Conservation (phyloP, 805 yeast genomes). For the Yamadazyma philogaea region DNA sequence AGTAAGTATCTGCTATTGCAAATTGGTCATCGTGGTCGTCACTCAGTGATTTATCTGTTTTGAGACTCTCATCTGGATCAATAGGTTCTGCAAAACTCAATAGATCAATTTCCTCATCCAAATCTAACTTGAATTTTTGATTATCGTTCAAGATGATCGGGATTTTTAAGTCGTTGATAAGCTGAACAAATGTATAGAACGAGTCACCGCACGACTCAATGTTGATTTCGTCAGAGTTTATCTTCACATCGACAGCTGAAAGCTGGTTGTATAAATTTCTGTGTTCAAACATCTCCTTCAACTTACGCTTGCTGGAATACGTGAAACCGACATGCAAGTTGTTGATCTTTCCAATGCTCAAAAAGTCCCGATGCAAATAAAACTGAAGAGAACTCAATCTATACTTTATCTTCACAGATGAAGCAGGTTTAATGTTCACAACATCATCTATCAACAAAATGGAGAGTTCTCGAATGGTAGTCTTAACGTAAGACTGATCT, state of each 20-base stretch:
- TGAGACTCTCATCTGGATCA: slow-evolving; percentile 19
- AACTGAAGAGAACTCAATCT: not conserved
- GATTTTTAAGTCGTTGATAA: slow-evolving; percentile 67
- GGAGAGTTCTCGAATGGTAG: slow-evolving; percentile 48
- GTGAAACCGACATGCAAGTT: slow-evolving; percentile 32
- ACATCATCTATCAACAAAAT: slow-evolving; percentile 65
- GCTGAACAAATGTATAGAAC: slow-evolving; percentile 63
- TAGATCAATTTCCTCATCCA: slow-evolving; percentile 33
- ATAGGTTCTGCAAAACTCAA: slow-evolving; percentile 40
- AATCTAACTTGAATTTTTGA: slow-evolving; percentile 50
- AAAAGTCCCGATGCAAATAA: slow-evolving; percentile 42
- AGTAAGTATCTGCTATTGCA: slow-evolving; percentile 22
- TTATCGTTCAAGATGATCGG: slow-evolving; percentile 60
- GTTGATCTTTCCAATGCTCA: slow-evolving; percentile 47
- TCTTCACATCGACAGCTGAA: slow-evolving; percentile 41
- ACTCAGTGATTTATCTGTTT: not conserved
- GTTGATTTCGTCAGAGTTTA: slow-evolving; percentile 46
- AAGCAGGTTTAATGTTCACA: slow-evolving; percentile 10
- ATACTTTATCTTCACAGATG: not conserved
- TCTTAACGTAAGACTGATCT: slow-evolving; percentile 32
- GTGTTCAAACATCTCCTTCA: slow-evolving; percentile 3
- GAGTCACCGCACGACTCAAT: slow-evolving; percentile 82
- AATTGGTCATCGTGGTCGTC: not conserved
- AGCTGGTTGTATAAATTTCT: slow-evolving; percentile 14
- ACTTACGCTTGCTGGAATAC: slow-evolving; percentile 4